Evolutionary conservation across 2,329 filamentous ascomycete genomes (phyloP).

Genomic region (Boeremia lycopersici): DNA sequence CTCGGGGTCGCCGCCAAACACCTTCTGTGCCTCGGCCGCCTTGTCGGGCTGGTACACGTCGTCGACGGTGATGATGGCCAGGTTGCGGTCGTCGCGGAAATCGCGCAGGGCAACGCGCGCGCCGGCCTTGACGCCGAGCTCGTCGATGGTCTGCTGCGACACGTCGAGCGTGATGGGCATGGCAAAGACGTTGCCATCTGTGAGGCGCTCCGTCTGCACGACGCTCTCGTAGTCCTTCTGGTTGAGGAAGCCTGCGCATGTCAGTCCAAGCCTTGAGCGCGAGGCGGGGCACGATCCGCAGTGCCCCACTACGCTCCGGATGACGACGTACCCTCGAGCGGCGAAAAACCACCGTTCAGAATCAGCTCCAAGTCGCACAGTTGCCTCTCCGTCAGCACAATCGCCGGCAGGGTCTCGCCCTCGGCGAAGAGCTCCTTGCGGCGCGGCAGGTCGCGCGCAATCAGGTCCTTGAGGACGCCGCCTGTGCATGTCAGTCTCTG

Average conservation of each 20-base stretch:
- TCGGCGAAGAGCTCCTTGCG: constrained; percentile 80
- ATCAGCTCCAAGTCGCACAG: constrained; percentile 97
- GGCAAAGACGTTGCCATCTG: constrained; percentile 87
- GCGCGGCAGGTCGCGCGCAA: constrained; percentile 87
- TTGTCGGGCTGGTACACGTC: constrained; percentile 97
- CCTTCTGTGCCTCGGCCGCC: constrained; percentile 89
- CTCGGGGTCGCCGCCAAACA: constrained; percentile 90
- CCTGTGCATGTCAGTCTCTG: constrained; percentile 24
- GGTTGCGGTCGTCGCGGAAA: constrained; percentile 92
- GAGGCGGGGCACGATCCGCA: neutral
- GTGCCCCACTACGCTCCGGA: constrained; percentile 9
- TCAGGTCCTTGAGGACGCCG: constrained; percentile 96
- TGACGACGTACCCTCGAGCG: constrained; percentile 79
- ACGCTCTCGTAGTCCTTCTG: constrained; percentile 97
- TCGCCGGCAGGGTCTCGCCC: constrained; percentile 82
- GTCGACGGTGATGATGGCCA: constrained; percentile 93
- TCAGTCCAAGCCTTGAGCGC: neutral
- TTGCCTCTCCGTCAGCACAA: constrained; percentile 89
- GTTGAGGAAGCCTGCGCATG: constrained; percentile 84
- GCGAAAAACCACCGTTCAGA: constrained; percentile 96
- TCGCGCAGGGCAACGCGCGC: constrained; percentile 87
- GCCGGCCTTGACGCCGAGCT: constrained; percentile 76
- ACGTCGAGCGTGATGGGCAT: constrained; percentile 97
- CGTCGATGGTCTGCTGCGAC: constrained; percentile 74
- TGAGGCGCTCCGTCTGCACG: constrained; percentile 84